phyloP scores from a whole-genome alignment of 768 basidiomycete species.

The Panellus pusillus region DNA sequence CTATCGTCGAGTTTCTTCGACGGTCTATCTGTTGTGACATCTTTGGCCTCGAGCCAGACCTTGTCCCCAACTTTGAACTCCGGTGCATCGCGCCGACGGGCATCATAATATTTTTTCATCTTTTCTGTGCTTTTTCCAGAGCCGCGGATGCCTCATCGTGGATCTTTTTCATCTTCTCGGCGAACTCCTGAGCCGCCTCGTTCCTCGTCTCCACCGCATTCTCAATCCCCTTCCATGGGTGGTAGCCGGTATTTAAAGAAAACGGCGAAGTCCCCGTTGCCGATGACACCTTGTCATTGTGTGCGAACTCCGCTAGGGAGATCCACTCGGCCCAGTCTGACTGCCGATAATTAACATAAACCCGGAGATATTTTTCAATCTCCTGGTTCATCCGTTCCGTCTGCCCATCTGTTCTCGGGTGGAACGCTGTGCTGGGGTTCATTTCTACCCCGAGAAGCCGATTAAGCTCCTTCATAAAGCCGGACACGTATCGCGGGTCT shows the following conservation, averaged over 20 bases:
- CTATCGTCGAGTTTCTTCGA: conserved; percentile 27
- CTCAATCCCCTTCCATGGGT: too few relatives aligned
- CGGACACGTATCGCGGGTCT: too few relatives aligned
- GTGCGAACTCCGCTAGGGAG: conserved; percentile 30
- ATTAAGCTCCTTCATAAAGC: too few relatives aligned
- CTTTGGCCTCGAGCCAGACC: too few relatives aligned
- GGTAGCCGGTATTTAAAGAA: not conserved
- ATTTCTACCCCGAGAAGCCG: too few relatives aligned
- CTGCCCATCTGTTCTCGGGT: too few relatives aligned
- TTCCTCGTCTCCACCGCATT: too few relatives aligned
- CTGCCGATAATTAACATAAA: conserved; percentile 25
- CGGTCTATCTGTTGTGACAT: conserved; percentile 26
- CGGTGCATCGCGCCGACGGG: too few relatives aligned
- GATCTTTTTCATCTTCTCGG: conserved; percentile 6
- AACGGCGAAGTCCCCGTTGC: not conserved
- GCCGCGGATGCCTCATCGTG: conserved; percentile 18
- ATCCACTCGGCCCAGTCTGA: too few relatives aligned
- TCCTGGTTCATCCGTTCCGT: conserved; percentile 37
- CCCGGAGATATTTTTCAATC: conserved; percentile 37
- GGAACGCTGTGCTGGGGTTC: too few relatives aligned
- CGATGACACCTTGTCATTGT: conserved; percentile 23
- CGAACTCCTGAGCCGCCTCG: too few relatives aligned
- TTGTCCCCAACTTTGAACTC: too few relatives aligned
- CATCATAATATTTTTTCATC: conserved; percentile 24
- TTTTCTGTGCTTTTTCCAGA: conserved; percentile 22